Evolutionary conservation across 2,329 filamentous ascomycete genomes (phyloP).

Genomic region (Elsinoe necatrix): DNA sequence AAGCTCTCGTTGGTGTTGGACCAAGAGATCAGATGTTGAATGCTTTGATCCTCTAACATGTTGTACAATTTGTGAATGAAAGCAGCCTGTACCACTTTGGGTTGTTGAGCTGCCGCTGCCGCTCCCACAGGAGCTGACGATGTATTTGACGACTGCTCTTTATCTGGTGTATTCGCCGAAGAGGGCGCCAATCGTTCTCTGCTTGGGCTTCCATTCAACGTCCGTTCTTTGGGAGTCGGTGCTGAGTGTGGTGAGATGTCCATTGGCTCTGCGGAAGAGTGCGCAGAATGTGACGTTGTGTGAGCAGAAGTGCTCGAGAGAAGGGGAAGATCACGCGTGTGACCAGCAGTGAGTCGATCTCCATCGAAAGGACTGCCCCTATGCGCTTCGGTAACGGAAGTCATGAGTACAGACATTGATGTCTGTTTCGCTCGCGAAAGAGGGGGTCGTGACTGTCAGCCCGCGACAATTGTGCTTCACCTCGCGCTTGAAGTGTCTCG

Average conservation of each 20-base stretch:
- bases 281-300: slow-evolving; percentile 33
- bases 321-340: slow-evolving; percentile 42
- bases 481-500: neutral
- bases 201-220: slow-evolving; percentile 41
- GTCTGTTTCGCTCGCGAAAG: neutral
- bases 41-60: slow-evolving; percentile 91
- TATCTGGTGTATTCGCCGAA: slow-evolving; percentile 26
- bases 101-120: slow-evolving; percentile 73
- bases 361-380: slow-evolving; percentile 39
- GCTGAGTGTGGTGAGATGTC: slow-evolving; percentile 44
- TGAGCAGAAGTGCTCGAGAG: slow-evolving; percentile 40
- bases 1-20: slow-evolving; percentile 90
- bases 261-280: slow-evolving; percentile 42
- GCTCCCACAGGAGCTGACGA: slow-evolving; percentile 44
- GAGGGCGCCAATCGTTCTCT: slow-evolving; percentile 37
- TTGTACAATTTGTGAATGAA: slow-evolving; percentile 99
- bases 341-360: slow-evolving; percentile 5
- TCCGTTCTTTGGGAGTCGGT: slow-evolving; percentile 40
- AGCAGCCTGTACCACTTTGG: slow-evolving; percentile 95
- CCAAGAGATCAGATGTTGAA: slow-evolving; percentile 96
- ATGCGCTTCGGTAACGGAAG: slow-evolving; percentile 13
- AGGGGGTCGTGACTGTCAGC: neutral
- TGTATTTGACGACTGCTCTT: slow-evolving; percentile 33
- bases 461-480: neutral
- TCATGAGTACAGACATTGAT: slow-evolving; percentile 15